Evolutionary conservation across 2,329 filamentous ascomycete species (phyloP), one percentile per base, ranked within the genome.

Genomic region (Claviceps africana): DNA sequence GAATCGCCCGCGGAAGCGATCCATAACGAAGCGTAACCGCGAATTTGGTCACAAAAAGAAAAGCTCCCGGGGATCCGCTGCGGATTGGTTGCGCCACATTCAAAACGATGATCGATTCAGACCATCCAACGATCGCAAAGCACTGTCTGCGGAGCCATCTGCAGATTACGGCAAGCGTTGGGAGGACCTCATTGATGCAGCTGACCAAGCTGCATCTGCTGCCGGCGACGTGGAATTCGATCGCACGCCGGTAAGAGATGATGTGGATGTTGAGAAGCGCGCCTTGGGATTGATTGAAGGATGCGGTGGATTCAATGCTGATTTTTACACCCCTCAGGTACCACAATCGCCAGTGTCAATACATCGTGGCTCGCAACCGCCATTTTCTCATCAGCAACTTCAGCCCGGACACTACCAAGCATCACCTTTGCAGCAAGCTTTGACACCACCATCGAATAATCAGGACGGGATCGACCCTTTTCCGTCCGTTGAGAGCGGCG

Each of bases 161-260:
- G 82, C 80, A 21, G 84, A 86, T 54, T 86, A 86, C 69, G 89
- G 88, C 58, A 95, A 93, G 71, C 79, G 91, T 61, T 97, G 91
- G 93, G 88, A 95, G 68, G 91, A 97, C 67, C 76, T 97, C 55
- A 94, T 97, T 58, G 90, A 96, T 68, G 91, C 91, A 50, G 91
- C 87, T 39, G 69, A 71, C 55, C 69, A 72, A 52, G 70, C 78
- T 51, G 89, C 91, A 33, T 95, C 88, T 56, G 89, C 90, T 30
- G 94, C 88, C 3, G 90, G 95, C 70, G 91, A 85, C 61, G 78
- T 93, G 63, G 88, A 95, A 65, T 89, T 90, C 64, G 90, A 95
- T 67, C 80, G 91, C 65, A 94, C 88, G 65, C 87, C 87, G 63
- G 87, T 94, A 78, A 75, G 83, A 76, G 19, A 15, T 35, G 39